Evolutionary conservation across 2,329 filamentous ascomycete species (phyloP).

Genomic region (Claviceps capensis): DNA sequence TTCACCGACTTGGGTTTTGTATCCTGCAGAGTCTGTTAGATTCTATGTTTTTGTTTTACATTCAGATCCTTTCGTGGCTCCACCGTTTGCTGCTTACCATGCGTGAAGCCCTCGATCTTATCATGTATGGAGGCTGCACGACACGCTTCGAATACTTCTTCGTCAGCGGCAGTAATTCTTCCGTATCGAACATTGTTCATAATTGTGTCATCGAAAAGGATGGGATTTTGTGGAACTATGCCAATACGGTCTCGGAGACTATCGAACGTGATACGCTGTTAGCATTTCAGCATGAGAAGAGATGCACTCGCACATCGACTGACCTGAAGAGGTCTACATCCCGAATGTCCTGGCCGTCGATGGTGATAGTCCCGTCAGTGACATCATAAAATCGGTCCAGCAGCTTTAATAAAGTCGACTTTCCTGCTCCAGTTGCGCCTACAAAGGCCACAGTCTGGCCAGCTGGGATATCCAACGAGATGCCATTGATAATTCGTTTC

Average conservation of each 20-base stretch:
- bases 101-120: constrained; percentile 39
- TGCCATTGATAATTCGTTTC: constrained; percentile 40
- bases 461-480: constrained; percentile 35
- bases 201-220: constrained; percentile 44
- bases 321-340: constrained; percentile 40
- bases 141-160: constrained; percentile 41
- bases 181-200: constrained; percentile 47
- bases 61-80: background rate
- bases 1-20: constrained; percentile 36
- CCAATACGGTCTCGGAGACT: constrained; percentile 41
- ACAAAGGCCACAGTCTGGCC: constrained; percentile 46
- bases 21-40: constrained; percentile 19
- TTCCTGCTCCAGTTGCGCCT: constrained; percentile 45
- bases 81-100: constrained; percentile 20
- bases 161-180: constrained; percentile 37
- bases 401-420: constrained; percentile 47
- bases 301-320: background rate
- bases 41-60: background rate
- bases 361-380: constrained; percentile 35
- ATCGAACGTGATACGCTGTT: constrained; percentile 5
- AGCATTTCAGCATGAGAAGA: constrained; percentile 8
- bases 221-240: constrained; percentile 40
- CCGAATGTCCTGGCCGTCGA: constrained; percentile 47
- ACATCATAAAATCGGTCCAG: constrained; percentile 49
- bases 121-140: constrained; percentile 44